Percentiles rank a stretch among this genome's conserved stretches.
phyloP scores from a whole-genome alignment of 257 asterid genomes.

The Solanum commersonii region DNA sequence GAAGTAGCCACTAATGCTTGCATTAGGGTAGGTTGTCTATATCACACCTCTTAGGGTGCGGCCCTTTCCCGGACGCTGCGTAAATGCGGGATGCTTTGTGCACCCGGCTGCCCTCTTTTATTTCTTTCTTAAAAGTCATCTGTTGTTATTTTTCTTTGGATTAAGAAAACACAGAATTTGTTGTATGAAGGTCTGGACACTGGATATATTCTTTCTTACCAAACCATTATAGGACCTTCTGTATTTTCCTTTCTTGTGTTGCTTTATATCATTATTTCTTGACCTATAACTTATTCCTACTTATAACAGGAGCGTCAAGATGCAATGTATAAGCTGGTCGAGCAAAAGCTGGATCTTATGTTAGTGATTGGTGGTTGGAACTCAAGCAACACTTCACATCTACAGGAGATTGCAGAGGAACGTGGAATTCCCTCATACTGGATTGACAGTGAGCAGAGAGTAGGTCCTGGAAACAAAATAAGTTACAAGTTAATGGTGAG shows the following conservation, averaged over 20 bases:
- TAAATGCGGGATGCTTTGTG: not conserved
- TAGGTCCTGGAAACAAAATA: slow-evolving; percentile 90
- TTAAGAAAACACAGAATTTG: not conserved
- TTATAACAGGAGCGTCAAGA: slow-evolving; percentile 85
- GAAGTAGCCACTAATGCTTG: not conserved
- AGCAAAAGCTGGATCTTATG: slow-evolving; percentile 67
- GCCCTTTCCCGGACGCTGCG: not conserved
- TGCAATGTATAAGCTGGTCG: slow-evolving; percentile 97
- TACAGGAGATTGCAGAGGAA: slow-evolving; percentile 90
- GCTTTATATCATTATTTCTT: not conserved
- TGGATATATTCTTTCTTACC: not conserved
- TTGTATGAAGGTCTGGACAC: not conserved
- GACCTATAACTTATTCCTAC: not conserved
- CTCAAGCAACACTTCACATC: slow-evolving; percentile 98
- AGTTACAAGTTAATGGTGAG: slow-evolving; percentile 74
- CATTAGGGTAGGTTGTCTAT: not conserved
- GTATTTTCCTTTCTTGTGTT: not conserved
- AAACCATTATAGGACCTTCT: not conserved
- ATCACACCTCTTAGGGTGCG: not conserved
- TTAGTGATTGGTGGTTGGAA: slow-evolving; percentile 98
- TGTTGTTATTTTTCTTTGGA: not conserved
- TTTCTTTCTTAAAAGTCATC: not conserved
- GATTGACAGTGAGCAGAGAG: slow-evolving; percentile 78
- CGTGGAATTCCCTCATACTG: slow-evolving; percentile 94
- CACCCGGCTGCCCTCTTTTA: not conserved